These are phyloP conservation scores for Bretschneidera sinensis DNA, from an alignment of 345 rosid genomes.

Conservation along the genomic window DNA sequence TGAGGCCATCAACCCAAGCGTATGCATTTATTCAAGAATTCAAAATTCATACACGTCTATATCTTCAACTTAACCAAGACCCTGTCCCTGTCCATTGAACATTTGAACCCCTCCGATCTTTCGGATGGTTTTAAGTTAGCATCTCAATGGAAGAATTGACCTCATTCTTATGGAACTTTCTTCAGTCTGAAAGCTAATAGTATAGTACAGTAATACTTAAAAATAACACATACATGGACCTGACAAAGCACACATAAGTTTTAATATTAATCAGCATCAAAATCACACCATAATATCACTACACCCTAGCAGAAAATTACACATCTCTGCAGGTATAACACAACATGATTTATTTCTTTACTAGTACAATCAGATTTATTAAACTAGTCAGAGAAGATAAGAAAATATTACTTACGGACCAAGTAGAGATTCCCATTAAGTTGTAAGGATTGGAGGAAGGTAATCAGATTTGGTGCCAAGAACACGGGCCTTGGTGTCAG, in stretches of 20 bases:
- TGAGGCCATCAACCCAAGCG: too few species aligned
- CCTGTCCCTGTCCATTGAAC: too few species aligned
- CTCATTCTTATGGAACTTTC: too few species aligned
- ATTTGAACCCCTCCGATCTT: too few species aligned
- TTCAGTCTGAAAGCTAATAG: too few species aligned
- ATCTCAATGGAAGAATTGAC: too few species aligned
- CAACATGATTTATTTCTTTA: slow-evolving; percentile 12
- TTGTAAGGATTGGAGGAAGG: slow-evolving; percentile 92
- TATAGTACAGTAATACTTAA: background rate
- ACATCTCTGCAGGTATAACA: slow-evolving; percentile 1
- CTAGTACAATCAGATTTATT: background rate
- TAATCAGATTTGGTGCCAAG: slow-evolving; percentile 86
- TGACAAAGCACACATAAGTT: slow-evolving; percentile 5
- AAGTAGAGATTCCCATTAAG: slow-evolving; percentile 27
- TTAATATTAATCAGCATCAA: slow-evolving; percentile 7
- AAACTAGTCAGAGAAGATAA: background rate
- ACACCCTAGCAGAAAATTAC: slow-evolving; percentile 8
- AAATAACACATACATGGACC: slow-evolving; percentile 1
- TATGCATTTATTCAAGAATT: too few species aligned
- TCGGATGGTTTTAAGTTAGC: too few species aligned
- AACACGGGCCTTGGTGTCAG: slow-evolving; percentile 85
- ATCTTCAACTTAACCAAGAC: too few species aligned
- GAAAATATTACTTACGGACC: slow-evolving; percentile 13
- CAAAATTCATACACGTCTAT: too few species aligned
- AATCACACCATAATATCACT: slow-evolving; percentile 14